Percentiles rank a stretch among this genome's conserved stretches.
Evolutionary conservation across 108 stramenopile species (phyloP).

Genomic region (Chaetoceros tenuissimus): DNA sequence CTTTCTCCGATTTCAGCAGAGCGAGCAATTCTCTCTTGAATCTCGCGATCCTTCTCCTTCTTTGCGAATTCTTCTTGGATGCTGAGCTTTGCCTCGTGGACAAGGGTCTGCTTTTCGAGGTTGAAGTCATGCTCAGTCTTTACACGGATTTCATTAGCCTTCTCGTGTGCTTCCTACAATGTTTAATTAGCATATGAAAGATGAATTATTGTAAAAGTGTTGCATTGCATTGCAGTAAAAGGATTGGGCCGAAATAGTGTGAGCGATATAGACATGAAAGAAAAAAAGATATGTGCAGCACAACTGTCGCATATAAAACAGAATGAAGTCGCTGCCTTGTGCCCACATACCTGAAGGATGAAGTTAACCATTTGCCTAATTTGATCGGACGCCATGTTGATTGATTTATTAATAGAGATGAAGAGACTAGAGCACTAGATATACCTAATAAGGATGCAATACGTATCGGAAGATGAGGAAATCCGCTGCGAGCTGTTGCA

Average conservation of each 20-base stretch:
- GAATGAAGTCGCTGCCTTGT: no score
- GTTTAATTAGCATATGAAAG: no score
- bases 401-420: conserved; percentile 16
- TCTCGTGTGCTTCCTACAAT: conserved; percentile 99
- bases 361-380: conserved; percentile 93
- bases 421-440: no score
- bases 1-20: conserved; percentile 92
- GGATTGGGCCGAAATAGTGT: no score
- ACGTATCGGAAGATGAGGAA: no score
- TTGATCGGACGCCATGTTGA: conserved; percentile 75
- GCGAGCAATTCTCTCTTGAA: conserved; percentile 88
- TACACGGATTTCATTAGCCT: conserved; percentile 98
- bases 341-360: conserved; percentile 91
- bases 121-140: conserved; percentile 98
- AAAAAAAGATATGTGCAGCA: no score
- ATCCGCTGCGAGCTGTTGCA: no score
- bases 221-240: no score
- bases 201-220: no score
- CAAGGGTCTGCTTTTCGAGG: conserved; percentile 98
- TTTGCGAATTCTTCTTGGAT: conserved; percentile 96
- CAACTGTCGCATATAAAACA: no score
- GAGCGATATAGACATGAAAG: no score
- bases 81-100: conserved; percentile 95
- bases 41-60: conserved; percentile 94
- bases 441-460: no score